phyloP scores from a whole-genome alignment of 129 eudicot genomes.

The Tagetes patula region DNA sequence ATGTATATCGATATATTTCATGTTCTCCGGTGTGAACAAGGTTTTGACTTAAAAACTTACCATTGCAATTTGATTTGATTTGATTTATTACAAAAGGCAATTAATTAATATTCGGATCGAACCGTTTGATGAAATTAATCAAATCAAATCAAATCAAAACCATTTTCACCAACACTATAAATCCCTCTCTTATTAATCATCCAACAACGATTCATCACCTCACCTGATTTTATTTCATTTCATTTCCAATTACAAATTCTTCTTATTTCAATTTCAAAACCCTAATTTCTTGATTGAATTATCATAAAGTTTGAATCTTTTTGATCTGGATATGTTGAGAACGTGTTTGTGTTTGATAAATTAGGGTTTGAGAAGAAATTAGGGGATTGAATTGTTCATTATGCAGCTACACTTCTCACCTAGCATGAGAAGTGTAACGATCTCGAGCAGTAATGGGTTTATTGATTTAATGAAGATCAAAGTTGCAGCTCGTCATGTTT shows the following conservation, averaged over 20 bases:
- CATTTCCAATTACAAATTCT: not conserved
- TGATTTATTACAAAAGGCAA: not conserved
- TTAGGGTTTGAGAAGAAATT: slow-evolving; percentile 33
- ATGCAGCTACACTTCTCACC: slow-evolving; percentile 99
- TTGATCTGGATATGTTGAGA: slow-evolving; percentile 25
- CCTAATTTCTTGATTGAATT: slow-evolving; percentile 18
- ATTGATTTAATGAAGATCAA: slow-evolving; percentile 99
- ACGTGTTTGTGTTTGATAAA: not conserved
- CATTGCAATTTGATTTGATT: not conserved
- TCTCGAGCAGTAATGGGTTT: slow-evolving; percentile 76
- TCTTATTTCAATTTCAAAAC: slow-evolving; percentile 4
- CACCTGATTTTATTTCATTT: too few relatives aligned
- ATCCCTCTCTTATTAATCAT: slow-evolving; percentile 15
- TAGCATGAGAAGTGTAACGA: slow-evolving; percentile 99
- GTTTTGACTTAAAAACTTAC: not conserved
- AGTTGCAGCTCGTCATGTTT: slow-evolving; percentile 93
- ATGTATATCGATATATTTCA: too few relatives aligned
- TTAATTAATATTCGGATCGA: not conserved
- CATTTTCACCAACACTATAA: not conserved
- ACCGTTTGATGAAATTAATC: not conserved
- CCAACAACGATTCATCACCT: slow-evolving; percentile 15
- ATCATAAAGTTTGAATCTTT: not conserved
- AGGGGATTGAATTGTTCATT: slow-evolving; percentile 43
- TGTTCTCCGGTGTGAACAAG: not conserved
- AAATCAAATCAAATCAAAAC: too few relatives aligned